Percentiles rank a stretch among this genome's conserved stretches.
Evolutionary conservation across 1,139 yeast species (phyloP).

Genomic region (Magnusiomyces suaveolens): DNA sequence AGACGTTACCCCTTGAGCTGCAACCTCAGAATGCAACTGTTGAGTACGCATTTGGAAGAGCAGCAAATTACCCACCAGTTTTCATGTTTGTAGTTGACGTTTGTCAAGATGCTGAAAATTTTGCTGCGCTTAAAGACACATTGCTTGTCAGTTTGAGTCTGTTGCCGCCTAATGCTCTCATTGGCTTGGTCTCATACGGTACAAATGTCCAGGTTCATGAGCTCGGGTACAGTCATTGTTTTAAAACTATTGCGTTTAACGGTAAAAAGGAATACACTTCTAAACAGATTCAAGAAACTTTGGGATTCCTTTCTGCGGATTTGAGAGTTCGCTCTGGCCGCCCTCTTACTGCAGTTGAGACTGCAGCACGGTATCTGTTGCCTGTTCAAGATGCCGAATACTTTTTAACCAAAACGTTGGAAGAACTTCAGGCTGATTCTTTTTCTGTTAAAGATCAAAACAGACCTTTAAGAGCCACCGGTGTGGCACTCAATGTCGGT

Average conservation of each 20-base stretch:
- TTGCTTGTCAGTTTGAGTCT: conserved; percentile 45
- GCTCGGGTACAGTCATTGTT: conserved; percentile 34
- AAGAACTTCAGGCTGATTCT: conserved; percentile 43
- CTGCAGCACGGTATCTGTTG: conserved; percentile 26
- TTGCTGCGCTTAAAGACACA: conserved; percentile 51
- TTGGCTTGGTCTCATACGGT: conserved; percentile 51
- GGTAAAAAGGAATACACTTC: conserved; percentile 49
- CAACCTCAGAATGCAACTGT: conserved; percentile 43
- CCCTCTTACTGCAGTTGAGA: conserved; percentile 15
- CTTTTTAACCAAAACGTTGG: conserved; percentile 45
- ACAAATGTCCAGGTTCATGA: conserved; percentile 58
- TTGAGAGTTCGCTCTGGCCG: conserved; percentile 21
- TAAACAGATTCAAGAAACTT: conserved; percentile 42
- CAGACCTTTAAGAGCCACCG: conserved; percentile 53
- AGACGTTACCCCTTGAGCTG: conserved; percentile 26
- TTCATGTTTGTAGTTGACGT: conserved; percentile 62
- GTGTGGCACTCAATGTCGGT: conserved; percentile 58
- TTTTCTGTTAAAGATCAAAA: conserved; percentile 41
- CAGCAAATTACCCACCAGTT: conserved; percentile 35
- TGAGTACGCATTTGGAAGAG: conserved; percentile 49
- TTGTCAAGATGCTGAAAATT: conserved; percentile 41
- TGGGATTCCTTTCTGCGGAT: conserved; percentile 45
- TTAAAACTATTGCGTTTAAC: conserved; percentile 41
- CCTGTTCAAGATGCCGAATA: conserved; percentile 44
- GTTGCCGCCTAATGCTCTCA: conserved; percentile 44